Conservation (phyloP, 331 rosid species). For the Telfairia occidentalis region DNA sequence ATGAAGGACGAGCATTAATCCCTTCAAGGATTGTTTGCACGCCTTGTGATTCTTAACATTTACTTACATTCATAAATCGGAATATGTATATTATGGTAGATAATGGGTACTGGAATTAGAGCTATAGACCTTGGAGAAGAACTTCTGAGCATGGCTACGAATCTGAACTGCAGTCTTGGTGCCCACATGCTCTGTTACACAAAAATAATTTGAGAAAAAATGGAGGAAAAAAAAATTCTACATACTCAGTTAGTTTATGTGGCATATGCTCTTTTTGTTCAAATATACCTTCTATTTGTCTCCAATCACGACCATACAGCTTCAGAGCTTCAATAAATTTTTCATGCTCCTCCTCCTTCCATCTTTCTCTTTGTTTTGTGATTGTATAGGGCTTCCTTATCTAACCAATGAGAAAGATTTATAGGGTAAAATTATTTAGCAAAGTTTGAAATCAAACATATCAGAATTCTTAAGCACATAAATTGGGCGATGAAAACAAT, state of each 20-base stretch:
- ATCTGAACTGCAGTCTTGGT: conserved; percentile 77
- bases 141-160: conserved; percentile 81
- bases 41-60: conserved; percentile 14
- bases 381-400: conserved; percentile 77
- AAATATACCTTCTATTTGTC: conserved; percentile 65
- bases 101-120: conserved; percentile 26
- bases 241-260: not conserved
- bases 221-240: not conserved
- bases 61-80: conserved; percentile 15
- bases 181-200: conserved; percentile 46
- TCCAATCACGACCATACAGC: conserved; percentile 75
- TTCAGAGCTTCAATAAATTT: conserved; percentile 75
- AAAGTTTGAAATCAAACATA: not conserved
- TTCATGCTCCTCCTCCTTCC: conserved; percentile 83
- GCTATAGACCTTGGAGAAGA: conserved; percentile 36
- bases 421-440: not conserved
- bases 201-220: not conserved
- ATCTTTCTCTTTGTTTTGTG: conserved; percentile 69
- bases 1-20: not conserved
- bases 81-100: conserved; percentile 20
- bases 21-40: conserved; percentile 18
- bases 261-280: not conserved
- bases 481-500: not conserved
- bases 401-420: conserved; percentile 21
- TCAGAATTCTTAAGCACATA: not conserved